Conservation (phyloP, 768 basidiomycete genomes). For the Phaffia australis region DNA sequence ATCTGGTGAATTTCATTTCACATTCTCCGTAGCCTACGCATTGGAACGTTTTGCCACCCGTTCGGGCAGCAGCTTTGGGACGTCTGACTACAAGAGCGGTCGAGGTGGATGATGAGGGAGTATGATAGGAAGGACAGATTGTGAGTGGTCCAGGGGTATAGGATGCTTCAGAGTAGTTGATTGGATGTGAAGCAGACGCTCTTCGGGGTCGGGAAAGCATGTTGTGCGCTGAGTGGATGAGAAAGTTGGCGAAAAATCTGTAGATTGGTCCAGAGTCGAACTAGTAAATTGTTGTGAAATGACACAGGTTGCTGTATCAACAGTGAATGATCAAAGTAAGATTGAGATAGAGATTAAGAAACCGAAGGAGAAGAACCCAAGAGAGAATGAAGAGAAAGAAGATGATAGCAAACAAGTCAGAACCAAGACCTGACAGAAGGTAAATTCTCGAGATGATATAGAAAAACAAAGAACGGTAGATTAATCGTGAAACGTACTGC, state of each 20-base stretch:
- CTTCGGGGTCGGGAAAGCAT: not conserved
- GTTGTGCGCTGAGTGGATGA: not conserved
- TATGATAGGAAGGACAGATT: not conserved
- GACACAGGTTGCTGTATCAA: too few species aligned
- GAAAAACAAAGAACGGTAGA: not conserved
- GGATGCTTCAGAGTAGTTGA: not conserved
- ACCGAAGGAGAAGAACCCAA: too few species aligned
- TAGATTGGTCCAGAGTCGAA: too few species aligned
- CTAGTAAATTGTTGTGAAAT: too few species aligned
- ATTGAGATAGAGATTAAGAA: too few species aligned
- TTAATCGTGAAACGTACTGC: too few species aligned
- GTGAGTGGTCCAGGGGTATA: not conserved
- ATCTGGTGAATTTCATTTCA: constrained; percentile 89
- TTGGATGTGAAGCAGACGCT: not conserved
- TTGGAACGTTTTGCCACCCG: constrained; percentile 68
- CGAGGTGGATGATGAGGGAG: not conserved
- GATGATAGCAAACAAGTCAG: too few species aligned
- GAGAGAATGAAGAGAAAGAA: too few species aligned
- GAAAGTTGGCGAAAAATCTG: too few species aligned
- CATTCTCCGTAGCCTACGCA: constrained; percentile 92
- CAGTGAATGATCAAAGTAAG: too few species aligned
- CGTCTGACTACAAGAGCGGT: not conserved
- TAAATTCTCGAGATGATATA: not conserved
- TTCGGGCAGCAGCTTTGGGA: constrained; percentile 29
- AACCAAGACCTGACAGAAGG: too few species aligned